phyloP scores from a whole-genome alignment of 108 stramenopile genomes.

The Skeletonema tropicum region DNA sequence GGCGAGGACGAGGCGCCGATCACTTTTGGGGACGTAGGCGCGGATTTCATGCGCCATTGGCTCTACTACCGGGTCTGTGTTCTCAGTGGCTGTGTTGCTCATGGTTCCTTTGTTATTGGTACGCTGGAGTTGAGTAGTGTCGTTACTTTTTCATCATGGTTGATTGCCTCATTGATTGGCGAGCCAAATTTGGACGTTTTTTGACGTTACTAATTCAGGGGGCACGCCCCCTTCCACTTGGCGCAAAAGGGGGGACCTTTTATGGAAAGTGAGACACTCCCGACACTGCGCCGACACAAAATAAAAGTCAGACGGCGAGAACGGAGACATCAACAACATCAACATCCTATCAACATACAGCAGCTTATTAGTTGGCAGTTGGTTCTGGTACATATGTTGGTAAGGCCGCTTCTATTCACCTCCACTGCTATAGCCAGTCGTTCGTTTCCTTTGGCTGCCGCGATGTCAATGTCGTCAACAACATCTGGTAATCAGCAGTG shows the following conservation, averaged over 20 bases:
- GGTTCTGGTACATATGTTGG: neutral
- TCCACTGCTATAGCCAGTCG: constrained; percentile 14
- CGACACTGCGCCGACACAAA: neutral
- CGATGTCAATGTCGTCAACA: neutral
- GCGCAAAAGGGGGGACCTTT: too few species aligned
- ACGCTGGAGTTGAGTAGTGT: neutral
- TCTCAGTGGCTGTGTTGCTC: neutral
- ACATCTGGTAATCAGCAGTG: constrained; percentile 24
- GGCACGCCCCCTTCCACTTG: too few species aligned
- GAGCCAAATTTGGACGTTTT: neutral
- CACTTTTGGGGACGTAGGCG: constrained; percentile 13
- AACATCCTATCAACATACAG: too few species aligned
- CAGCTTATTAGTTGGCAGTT: neutral
- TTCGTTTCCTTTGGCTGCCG: constrained; percentile 11
- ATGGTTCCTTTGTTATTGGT: neutral
- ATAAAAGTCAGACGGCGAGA: neutral
- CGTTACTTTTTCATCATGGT: neutral
- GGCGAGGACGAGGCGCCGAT: constrained; percentile 21
- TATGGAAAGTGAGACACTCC: neutral
- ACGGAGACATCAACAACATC: too few species aligned
- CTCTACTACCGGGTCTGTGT: neutral
- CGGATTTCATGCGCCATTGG: neutral
- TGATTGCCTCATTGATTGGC: neutral
- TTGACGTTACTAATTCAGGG: neutral
- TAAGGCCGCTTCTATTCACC: neutral